Evolutionary conservation across 2,329 filamentous ascomycete species (phyloP), one percentile per base, ranked within the genome.

Genomic region (Cercospora citrullina): DNA sequence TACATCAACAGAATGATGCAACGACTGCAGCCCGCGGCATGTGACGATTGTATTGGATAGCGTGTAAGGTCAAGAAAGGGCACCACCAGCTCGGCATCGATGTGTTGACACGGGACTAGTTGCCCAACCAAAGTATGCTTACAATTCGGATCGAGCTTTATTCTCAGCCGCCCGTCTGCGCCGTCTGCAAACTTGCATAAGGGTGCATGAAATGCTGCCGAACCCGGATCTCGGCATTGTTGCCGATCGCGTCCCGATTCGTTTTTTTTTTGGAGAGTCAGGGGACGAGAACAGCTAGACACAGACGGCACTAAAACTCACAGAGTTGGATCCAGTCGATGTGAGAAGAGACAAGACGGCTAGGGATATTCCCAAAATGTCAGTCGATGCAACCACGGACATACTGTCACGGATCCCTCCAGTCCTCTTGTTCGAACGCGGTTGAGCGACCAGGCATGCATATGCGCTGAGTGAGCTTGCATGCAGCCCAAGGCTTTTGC

Each of bases 401-500:
- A 55, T 16, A 8, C 16, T 23, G 48, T 55, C 48, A 55, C 48
- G 21, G 23, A 12, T 55, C 21, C 48, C 48, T 55, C 23, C 12
- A 23, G 16, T 30, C 16, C 23, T 23, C 26, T n/a, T 55, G 48
- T 14, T 59, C 28, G 16, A 4, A 31, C 31, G 55, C 28, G 30
- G 55, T 21, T 59, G 55, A 36, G 55, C 28, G 55, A 59, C 28
- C n/a, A 36, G 55, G 10, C 55, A 23, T 59, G 55, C 55, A 59
- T 59, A 59, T 59, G 55, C 55, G 55, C 55, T 59, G 55, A 59
- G 55, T 59, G 31, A 59, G 30, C 55, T 16, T 18, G 30, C 28
- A 59, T 59, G 31, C 31, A 31, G 31, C 28, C 28, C 55, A 59
- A 30, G 55, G 55, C 55, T 21, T 59, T 59, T 59, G 9, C 55